Evolutionary conservation across 306 rosid species (phyloP).

Genomic region (Calophaca sinica): DNA sequence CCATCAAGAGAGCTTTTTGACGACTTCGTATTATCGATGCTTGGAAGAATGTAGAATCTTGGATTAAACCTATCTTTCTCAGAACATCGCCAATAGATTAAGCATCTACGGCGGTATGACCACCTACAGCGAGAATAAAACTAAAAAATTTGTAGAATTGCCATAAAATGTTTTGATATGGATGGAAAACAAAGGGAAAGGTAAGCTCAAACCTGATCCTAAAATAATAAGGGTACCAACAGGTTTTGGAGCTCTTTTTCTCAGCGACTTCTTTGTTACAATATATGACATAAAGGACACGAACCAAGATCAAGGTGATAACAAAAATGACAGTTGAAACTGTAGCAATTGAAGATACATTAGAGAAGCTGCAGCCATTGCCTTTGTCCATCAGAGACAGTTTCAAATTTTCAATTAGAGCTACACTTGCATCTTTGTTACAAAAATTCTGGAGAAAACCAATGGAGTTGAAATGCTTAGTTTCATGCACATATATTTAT

Average conservation of each 20-base stretch:
- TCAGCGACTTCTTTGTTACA: constrained; percentile 44
- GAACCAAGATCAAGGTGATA: too few relatives aligned
- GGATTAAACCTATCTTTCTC: constrained; percentile 68
- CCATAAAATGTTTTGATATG: too few relatives aligned
- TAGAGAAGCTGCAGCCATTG: too few relatives aligned
- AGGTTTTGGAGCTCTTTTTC: constrained; percentile 49
- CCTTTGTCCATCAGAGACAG: too few relatives aligned
- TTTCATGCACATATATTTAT: neutral
- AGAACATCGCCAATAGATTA: constrained; percentile 75
- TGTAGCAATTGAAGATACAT: too few relatives aligned
- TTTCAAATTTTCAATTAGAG: too few relatives aligned
- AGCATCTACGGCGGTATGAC: constrained; percentile 98
- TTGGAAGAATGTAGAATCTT: constrained; percentile 78
- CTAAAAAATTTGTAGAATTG: constrained; percentile 8
- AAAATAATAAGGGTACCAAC: constrained; percentile 56
- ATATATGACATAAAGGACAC: constrained; percentile 51
- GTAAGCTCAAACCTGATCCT: constrained; percentile 61
- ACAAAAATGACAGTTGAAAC: too few relatives aligned
- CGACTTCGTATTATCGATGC: constrained; percentile 96
- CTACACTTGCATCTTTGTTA: constrained; percentile 37
- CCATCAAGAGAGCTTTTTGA: constrained; percentile 77
- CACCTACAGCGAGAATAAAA: constrained; percentile 55
- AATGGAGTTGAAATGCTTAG: constrained; percentile 30
- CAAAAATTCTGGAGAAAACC: constrained; percentile 23
- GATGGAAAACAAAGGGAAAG: constrained; percentile 38